Conservation (phyloP, 2,329 filamentous ascomycete species). For the Trichoderma lentiforme region DNA sequence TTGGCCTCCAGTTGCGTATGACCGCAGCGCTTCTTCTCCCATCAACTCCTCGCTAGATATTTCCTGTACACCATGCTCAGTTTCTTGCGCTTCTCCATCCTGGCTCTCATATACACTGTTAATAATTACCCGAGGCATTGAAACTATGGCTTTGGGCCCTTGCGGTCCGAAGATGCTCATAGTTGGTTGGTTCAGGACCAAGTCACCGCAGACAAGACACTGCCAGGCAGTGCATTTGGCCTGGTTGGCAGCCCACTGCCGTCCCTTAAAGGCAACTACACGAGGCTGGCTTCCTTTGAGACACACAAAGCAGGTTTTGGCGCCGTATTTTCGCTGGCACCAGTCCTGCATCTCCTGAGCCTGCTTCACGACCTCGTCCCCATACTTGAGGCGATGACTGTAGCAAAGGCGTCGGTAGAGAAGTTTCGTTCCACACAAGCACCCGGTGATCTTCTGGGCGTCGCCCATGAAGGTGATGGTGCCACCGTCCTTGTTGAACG, state of each 20-base stretch:
- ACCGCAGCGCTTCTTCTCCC: not conserved
- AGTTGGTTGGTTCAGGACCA: not conserved
- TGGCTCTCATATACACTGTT: not conserved
- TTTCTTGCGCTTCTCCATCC: not conserved
- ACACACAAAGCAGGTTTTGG: conserved; percentile 33
- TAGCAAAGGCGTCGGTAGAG: conserved; percentile 33
- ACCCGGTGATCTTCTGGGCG: conserved; percentile 33
- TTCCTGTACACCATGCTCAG: not conserved
- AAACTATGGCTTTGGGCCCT: not conserved
- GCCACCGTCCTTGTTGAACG: not conserved
- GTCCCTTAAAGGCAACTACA: not conserved
- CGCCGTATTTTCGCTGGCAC: conserved; percentile 25
- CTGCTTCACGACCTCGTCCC: conserved; percentile 25
- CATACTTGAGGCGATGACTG: conserved; percentile 33
- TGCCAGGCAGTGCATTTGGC: not conserved
- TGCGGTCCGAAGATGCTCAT: not conserved
- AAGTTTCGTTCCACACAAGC: conserved; percentile 37
- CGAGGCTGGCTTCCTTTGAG: conserved; percentile 18
- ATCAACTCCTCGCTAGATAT: not conserved
- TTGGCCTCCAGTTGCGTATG: not conserved
- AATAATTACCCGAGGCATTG: not conserved
- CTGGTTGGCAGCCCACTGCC: not conserved
- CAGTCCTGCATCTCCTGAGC: conserved; percentile 29
- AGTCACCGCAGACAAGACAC: not conserved
- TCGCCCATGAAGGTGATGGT: conserved; percentile 1